These are phyloP conservation scores for Phytophthora citricola DNA, from an alignment of 352 stramenopile genomes.

Conservation along the genomic window DNA sequence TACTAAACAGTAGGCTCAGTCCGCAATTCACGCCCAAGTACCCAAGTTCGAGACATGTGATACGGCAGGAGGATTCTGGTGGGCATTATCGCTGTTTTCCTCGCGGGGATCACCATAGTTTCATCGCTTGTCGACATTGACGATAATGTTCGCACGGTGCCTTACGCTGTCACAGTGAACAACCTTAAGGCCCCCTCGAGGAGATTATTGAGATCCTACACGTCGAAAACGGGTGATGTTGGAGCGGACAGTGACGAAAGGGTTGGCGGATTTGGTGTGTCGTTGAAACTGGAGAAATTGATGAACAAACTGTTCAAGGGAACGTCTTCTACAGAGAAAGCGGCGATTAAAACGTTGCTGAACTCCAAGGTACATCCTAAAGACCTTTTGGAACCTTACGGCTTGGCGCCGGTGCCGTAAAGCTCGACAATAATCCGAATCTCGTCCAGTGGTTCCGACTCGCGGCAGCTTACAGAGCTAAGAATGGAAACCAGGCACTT, in stretches of 20 bases:
- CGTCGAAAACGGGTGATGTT: neutral
- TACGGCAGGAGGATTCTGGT: too few relatives aligned
- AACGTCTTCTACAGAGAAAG: neutral
- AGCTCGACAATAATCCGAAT: constrained; percentile 4
- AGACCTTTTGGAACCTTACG: neutral
- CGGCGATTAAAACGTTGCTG: neutral
- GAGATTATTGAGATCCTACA: neutral
- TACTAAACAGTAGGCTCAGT: too few relatives aligned
- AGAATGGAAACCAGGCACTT: neutral
- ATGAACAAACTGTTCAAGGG: neutral
- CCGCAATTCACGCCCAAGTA: too few relatives aligned
- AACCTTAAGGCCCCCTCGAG: neutral
- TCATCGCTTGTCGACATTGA: too few relatives aligned
- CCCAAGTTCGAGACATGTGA: too few relatives aligned
- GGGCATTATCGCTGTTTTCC: too few relatives aligned
- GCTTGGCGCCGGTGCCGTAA: neutral
- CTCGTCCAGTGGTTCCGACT: constrained; percentile 3
- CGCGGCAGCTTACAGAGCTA: neutral
- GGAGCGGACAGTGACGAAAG: neutral
- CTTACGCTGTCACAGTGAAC: too few relatives aligned
- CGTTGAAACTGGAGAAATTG: neutral
- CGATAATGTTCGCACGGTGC: too few relatives aligned
- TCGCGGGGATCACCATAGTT: too few relatives aligned
- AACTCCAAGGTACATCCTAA: neutral
- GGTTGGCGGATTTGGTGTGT: neutral